These are phyloP conservation scores for Trichothecium sympodiale DNA, from an alignment of 2,329 filamentous ascomycete genomes.

Conservation along the genomic window DNA sequence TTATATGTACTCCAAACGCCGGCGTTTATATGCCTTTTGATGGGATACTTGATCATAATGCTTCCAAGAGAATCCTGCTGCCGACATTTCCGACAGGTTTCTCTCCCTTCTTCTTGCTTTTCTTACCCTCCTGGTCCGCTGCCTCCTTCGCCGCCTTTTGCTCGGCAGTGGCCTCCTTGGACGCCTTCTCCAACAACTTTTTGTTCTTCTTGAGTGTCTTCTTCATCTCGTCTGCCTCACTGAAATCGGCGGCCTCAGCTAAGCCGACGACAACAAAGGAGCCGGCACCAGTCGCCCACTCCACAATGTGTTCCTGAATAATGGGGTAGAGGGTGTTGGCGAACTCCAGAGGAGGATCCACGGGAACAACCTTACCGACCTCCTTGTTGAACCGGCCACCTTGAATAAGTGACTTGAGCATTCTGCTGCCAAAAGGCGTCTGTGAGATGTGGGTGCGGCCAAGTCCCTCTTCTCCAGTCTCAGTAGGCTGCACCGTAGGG, in stretches of 20 bases:
- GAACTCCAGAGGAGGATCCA: slow-evolving; percentile 71
- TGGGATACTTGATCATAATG: slow-evolving; percentile 23
- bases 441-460: slow-evolving; percentile 43
- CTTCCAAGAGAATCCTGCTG: slow-evolving; percentile 48
- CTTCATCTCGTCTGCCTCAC: slow-evolving; percentile 53
- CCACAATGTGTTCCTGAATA: slow-evolving; percentile 62
- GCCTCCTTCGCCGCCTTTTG: slow-evolving; percentile 38
- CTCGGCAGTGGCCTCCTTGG: slow-evolving; percentile 43
- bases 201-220: slow-evolving; percentile 63
- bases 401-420: slow-evolving; percentile 84
- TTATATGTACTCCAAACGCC: no score
- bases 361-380: slow-evolving; percentile 57
- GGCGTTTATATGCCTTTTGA: no score
- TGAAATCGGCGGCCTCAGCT: slow-evolving; percentile 64
- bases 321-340: slow-evolving; percentile 69
- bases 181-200: slow-evolving; percentile 58
- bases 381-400: slow-evolving; percentile 77
- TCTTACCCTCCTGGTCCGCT: slow-evolving; percentile 28
- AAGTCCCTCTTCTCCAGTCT: slow-evolving; percentile 17
- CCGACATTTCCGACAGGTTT: slow-evolving; percentile 49
- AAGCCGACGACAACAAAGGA: slow-evolving; percentile 79
- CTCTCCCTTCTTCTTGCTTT: slow-evolving; percentile 31
- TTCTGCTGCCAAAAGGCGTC: slow-evolving; percentile 57
- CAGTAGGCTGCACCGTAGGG: slow-evolving; percentile 29
- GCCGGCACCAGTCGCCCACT: slow-evolving; percentile 79